A percentile compares a stretch with the other conserved stretches of the same genome.
These are phyloP conservation scores for Williopsis jadinii DNA, from an alignment of 1,139 yeast species.

Conservation along the genomic window DNA sequence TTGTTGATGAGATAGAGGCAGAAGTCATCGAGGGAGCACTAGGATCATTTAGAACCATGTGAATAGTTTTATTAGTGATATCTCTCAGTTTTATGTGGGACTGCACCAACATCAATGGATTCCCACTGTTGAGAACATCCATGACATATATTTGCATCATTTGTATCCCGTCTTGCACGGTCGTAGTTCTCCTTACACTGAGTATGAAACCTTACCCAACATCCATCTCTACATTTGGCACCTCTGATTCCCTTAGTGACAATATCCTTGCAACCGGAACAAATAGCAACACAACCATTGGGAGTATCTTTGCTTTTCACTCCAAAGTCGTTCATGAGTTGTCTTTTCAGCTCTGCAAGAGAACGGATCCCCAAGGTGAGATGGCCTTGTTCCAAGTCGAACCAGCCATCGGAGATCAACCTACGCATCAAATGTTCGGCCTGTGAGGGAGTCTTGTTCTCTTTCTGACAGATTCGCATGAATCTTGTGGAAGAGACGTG, in stretches of 20 bases:
- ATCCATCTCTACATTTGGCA: conserved; percentile 21
- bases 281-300: conserved; percentile 37
- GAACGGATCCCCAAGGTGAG: conserved; percentile 33
- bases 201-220: conserved; percentile 40
- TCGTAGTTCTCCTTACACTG: conserved; percentile 37
- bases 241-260: conserved; percentile 49
- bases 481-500: conserved; percentile 14
- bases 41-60: no score
- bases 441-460: conserved; percentile 23
- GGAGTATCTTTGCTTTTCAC: conserved; percentile 19
- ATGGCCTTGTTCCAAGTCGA: conserved; percentile 24
- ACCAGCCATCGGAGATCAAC: conserved; percentile 50
- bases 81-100: no score
- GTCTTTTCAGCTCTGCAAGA: conserved; percentile 41
- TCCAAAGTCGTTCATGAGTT: conserved; percentile 39
- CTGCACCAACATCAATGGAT: not conserved
- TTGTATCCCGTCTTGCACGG: conserved; percentile 16
- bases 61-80: no score
- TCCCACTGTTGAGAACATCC: conserved; percentile 2
- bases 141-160: not conserved
- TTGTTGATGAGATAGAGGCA: conserved; percentile 79
- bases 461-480: conserved; percentile 8
- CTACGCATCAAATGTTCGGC: conserved; percentile 31
- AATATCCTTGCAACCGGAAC: conserved; percentile 49
- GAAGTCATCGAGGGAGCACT: conserved; percentile 27